Evolutionary conservation across 2,329 filamentous ascomycete species (phyloP), one percentile per base, ranked within the genome.

Genomic region (Hypoxylon sp.): DNA sequence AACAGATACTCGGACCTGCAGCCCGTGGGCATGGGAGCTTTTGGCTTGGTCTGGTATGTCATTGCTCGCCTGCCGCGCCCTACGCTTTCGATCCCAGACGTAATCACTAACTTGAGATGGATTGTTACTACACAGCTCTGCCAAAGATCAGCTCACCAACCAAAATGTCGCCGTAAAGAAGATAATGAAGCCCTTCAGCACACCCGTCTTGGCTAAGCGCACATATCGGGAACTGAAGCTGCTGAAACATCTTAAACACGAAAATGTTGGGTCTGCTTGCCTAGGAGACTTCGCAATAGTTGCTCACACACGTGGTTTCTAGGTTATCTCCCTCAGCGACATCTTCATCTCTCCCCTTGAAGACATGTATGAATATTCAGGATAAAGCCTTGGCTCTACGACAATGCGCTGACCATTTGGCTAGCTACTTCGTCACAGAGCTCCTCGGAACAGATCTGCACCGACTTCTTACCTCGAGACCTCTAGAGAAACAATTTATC

Each of bases 161-260:
- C 95, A 98, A 82, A 94, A 95, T 82, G 96, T 99, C 69, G 96
- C 96, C 66, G 95, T 99, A 80, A 99, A 99, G 89, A 99, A 99
- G 89, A 99, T 99, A 79, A 98, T 99, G 95, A 99, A 98, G 86
- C 96, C 96, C 8, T 99, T 99, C 84, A 98, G 95, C 87, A 99
- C 96, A n/a, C 95, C 96, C 0, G 96, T 99, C 66, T 87, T 99
- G 53, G 96, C 96, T 66, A 99, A 99, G 86, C 90, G 96, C 79
- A 99, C 96, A 74, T 99, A 99, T 82, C 91, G 96, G 79, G 96
- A 99, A 82, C 85, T 99, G 79, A 99, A 98, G 86, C 89, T 99
- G 71, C 86, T 99, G 78, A 99, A 98, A 86, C 96, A 99, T 79
- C 86, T 99, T 69, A 91, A 91, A 79, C 96, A 99, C 81, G 96